Base-by-base conservation (phyloP, 805 yeast genomes). In the Yarrowia porcina region DNA sequence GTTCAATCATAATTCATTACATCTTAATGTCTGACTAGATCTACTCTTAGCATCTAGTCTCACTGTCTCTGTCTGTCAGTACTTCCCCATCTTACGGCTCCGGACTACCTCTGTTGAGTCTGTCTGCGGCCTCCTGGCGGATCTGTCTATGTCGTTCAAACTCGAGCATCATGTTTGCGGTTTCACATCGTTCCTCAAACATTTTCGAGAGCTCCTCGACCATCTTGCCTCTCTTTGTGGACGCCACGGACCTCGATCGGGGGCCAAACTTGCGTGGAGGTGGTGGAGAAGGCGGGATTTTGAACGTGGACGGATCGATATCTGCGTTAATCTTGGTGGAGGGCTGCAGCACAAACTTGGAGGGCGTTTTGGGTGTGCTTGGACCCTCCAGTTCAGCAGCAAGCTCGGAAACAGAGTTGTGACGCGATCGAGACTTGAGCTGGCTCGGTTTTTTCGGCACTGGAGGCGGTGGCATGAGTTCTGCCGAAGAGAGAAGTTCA, bases 161-260 rank as follows among this genome's bases (percentile, higher is more conserved):
- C 33, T 66, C 65, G 23, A 63, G 64, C 44, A 69, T 66, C 27
- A 67, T 66, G 33, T 63, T 64, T 3, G 69, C 70, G 23, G 66
- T 67, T 42, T 64, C 63, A 35, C 70, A 64, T 66, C 87, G 75
- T 69, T 86, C 89, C 69, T 86, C 91, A 66, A 83, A 86, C 39
- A 86, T 72, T 64, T 79, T 80, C 1, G 90, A 87, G 64, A 86
- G 74, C 68, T 82, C 85, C 12, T 84, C 82, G 1, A 86, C 90
- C 71, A 82, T 83, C 60, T 82, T 77, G 12, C 84, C 85, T 17
- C 85, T 70, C 12, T 81, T 76, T 7, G 83, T 67, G 4, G 69
- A 59, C 17, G 68, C 83, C 6, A 72, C 64, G 10, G 65, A 50
- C 69, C 64, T 50, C 67, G 69, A 61, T 36, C 66, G 64, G 3